Base-by-base conservation (phyloP, 805 yeast genomes). In the Wickerhamiella allomyrinae region DNA sequence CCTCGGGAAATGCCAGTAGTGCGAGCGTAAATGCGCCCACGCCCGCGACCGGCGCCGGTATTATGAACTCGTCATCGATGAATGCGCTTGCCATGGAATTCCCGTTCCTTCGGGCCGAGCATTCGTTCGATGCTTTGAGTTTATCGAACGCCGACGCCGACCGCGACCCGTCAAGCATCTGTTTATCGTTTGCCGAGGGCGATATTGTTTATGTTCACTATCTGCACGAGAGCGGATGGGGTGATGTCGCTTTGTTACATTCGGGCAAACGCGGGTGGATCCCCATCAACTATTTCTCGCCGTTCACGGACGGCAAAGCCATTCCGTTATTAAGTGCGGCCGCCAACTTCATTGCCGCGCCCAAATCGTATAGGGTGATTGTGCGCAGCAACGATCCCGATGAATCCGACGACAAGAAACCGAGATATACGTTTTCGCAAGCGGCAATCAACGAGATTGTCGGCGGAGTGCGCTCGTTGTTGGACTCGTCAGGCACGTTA, bases 191-290 rank as follows among this genome's bases (percentile, higher is more conserved):
- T 46, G 51, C 48, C 13, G 57, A 55, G 29, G 56, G 58, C 17
- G 69, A 65, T 39, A 47, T 64, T 23, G 58, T 60, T 7, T 49
- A 58, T 34, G 52, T 63, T 22, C 67, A 64, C 45, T 51, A 58
- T 14, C 50, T 60, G n/a, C 68, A 65, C 44, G 40, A 57, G n/a
- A 54, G 65, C 3, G 70, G 69, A 39, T 65, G 70, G 70, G 66
- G 62, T 20, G 68, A 65, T 42, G 68, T 65, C 8, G 60, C 68
- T 5, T 46, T 60, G 33, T 55, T 63, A 17, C 43, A 53, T 20
- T 47, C 61, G 3, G 62, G 61, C 41, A 50, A 51, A 13, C 56
- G 68, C 10, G 70, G 70, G 35, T 65, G 69, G 69, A 54, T 66
- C 25, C 69, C 69, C 15, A 54, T 62, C 29, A 63, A 63, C 51